Evolutionary conservation across 306 rosid species (phyloP).

Genomic region (Cicer arietinum): DNA sequence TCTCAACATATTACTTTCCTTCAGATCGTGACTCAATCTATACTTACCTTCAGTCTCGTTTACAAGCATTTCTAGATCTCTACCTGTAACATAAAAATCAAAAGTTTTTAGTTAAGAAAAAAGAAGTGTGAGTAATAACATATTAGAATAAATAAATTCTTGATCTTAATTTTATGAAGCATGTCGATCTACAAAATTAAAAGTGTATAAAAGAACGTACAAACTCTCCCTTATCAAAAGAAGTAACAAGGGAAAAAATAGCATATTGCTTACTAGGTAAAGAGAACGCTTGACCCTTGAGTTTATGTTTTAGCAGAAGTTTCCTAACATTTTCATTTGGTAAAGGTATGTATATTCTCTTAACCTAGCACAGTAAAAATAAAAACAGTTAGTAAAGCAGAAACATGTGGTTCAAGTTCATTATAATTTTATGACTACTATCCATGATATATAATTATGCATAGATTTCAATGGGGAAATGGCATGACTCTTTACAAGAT

Average conservation of each 20-base stretch:
- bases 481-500: slow-evolving; percentile 7
- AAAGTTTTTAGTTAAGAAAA: slow-evolving; percentile 5
- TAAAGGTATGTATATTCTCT: slow-evolving; percentile 89
- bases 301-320: slow-evolving; percentile 75
- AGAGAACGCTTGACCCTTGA: slow-evolving; percentile 94
- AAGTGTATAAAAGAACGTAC: neutral
- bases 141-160: neutral
- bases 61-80: slow-evolving; percentile 85
- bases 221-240: slow-evolving; percentile 11
- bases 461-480: slow-evolving; percentile 20
- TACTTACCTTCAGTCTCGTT: slow-evolving; percentile 79
- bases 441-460: slow-evolving; percentile 7
- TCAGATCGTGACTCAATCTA: slow-evolving; percentile 2
- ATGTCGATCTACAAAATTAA: slow-evolving; percentile 33
- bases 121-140: slow-evolving; percentile 4
- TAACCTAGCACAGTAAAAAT: slow-evolving; percentile 65
- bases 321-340: slow-evolving; percentile 82
- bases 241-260: slow-evolving; percentile 33
- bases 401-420: neutral
- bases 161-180: slow-evolving; percentile 3
- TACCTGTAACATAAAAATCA: slow-evolving; percentile 54
- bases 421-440: neutral
- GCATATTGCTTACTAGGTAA: slow-evolving; percentile 75
- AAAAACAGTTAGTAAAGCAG: slow-evolving; percentile 37
- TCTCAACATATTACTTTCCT: slow-evolving; percentile 26